Conservation (phyloP, 2,329 filamentous ascomycete species). For the Arthrinium phaeospermum region DNA sequence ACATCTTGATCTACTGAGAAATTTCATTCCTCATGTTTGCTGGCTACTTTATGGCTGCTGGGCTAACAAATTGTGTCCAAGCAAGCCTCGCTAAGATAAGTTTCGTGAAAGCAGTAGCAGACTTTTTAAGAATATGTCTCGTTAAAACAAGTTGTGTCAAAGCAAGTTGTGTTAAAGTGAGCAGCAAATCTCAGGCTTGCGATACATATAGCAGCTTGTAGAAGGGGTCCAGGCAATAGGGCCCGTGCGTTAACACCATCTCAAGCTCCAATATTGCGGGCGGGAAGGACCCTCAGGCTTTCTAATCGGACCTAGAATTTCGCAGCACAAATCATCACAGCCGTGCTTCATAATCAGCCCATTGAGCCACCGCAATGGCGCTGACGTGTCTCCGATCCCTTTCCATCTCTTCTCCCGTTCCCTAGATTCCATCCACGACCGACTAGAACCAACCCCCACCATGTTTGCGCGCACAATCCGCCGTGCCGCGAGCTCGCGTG, state of each 20-base stretch:
- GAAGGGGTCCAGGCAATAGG: not conserved
- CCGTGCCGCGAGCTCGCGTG: slow-evolving; percentile 31
- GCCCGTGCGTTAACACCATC: not conserved
- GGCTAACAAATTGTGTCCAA: too few relatives aligned
- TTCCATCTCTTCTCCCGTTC: not conserved
- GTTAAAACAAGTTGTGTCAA: too few relatives aligned
- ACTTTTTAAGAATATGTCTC: too few relatives aligned
- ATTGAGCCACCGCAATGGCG: slow-evolving; percentile 38
- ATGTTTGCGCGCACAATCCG: slow-evolving; percentile 34
- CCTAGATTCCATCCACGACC: not conserved
- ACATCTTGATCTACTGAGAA: too few relatives aligned
- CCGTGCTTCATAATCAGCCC: slow-evolving; percentile 26
- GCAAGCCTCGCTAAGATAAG: too few relatives aligned
- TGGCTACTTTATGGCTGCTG: too few relatives aligned
- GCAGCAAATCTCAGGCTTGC: too few relatives aligned
- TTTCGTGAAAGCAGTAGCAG: too few relatives aligned
- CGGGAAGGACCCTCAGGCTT: not conserved
- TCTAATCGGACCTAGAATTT: slow-evolving; percentile 34
- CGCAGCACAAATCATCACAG: slow-evolving; percentile 40
- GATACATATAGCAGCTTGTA: too few relatives aligned
- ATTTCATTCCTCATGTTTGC: not conserved
- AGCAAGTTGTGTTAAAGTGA: too few relatives aligned
- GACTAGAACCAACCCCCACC: slow-evolving; percentile 17
- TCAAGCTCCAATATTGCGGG: not conserved
- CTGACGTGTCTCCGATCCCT: slow-evolving; percentile 27